Conservation (phyloP, 169 alveolate species). For the Condylostoma magnum region DNA sequence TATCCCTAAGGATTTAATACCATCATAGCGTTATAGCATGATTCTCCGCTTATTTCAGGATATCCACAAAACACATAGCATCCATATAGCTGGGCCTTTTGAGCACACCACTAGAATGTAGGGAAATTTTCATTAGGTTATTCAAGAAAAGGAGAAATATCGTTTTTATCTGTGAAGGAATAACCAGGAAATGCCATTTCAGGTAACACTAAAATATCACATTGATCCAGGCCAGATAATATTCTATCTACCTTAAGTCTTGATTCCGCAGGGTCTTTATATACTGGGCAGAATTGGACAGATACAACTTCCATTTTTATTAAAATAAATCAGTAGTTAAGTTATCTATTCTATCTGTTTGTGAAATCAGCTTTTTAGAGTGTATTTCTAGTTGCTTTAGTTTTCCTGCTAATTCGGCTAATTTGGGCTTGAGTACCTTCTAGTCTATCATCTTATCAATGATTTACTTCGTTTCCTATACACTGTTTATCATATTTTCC, state of each 20-base stretch:
- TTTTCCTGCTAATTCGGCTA: too few relatives aligned
- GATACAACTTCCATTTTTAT: conserved; percentile 26
- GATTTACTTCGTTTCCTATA: too few relatives aligned
- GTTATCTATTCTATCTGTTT: too few relatives aligned
- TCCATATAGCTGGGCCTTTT: conserved; percentile 40
- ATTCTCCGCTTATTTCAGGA: conserved; percentile 48
- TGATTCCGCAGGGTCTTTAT: conserved; percentile 40
- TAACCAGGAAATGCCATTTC: conserved; percentile 78
- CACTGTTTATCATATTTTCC: too few relatives aligned
- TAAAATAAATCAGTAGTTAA: background rate
- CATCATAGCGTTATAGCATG: conserved; percentile 54
- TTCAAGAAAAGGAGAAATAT: conserved; percentile 53
- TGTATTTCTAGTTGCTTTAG: too few relatives aligned
- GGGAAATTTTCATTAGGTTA: conserved; percentile 40
- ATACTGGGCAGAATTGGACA: conserved; percentile 42
- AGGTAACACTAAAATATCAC: conserved; percentile 60
- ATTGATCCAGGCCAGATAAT: conserved; percentile 14
- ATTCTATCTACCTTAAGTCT: conserved; percentile 36
- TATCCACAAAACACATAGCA: conserved; percentile 68
- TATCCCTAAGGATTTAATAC: conserved; percentile 59
- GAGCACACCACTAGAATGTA: conserved; percentile 58
- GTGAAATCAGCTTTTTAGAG: too few relatives aligned
- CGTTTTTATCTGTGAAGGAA: conserved; percentile 50
- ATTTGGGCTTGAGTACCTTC: too few relatives aligned
- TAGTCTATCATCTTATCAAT: too few relatives aligned